Percentiles rank a stretch among this genome's conserved stretches.
phyloP scores from a whole-genome alignment of 73 alveolate species.

The Symbiodinium natans region DNA sequence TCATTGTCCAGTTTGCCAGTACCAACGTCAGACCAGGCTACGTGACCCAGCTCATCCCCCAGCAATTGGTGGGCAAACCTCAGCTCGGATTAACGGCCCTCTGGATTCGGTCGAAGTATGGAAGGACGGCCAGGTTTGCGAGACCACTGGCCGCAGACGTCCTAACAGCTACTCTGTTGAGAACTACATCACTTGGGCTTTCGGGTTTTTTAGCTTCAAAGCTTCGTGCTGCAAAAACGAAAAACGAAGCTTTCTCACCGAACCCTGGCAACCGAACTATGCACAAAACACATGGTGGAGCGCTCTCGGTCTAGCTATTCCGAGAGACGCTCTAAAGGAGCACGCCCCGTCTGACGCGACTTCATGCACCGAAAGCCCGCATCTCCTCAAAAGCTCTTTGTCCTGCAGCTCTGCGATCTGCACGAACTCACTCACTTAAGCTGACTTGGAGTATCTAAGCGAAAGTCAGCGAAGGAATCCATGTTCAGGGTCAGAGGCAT shows the following conservation, averaged over 20 bases:
- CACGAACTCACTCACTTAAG: too few relatives aligned
- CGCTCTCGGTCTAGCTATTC: too few relatives aligned
- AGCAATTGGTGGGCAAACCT: constrained; percentile 56
- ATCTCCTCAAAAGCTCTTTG: constrained; percentile 72
- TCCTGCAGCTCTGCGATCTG: constrained; percentile 25
- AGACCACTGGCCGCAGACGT: too few relatives aligned
- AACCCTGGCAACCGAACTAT: too few relatives aligned
- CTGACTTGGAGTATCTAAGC: not conserved
- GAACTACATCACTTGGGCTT: too few relatives aligned
- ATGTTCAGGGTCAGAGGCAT: not conserved
- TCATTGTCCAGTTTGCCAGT: too few relatives aligned
- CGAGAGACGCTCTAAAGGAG: constrained; percentile 38
- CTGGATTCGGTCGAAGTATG: constrained; percentile 4
- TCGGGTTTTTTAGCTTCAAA: too few relatives aligned
- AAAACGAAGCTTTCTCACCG: too few relatives aligned
- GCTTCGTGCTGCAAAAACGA: too few relatives aligned
- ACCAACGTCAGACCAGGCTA: not conserved
- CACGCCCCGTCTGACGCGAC: constrained; percentile 83
- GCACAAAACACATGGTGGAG: too few relatives aligned
- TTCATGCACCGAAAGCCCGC: constrained; percentile 74
- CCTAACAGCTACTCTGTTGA: too few relatives aligned
- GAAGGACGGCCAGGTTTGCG: not conserved
- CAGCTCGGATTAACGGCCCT: not conserved
- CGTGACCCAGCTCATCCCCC: constrained; percentile 47
- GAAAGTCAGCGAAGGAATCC: too few relatives aligned